Base-by-base conservation (phyloP, 805 yeast species). In the Dipodascopsis uninucleata region DNA sequence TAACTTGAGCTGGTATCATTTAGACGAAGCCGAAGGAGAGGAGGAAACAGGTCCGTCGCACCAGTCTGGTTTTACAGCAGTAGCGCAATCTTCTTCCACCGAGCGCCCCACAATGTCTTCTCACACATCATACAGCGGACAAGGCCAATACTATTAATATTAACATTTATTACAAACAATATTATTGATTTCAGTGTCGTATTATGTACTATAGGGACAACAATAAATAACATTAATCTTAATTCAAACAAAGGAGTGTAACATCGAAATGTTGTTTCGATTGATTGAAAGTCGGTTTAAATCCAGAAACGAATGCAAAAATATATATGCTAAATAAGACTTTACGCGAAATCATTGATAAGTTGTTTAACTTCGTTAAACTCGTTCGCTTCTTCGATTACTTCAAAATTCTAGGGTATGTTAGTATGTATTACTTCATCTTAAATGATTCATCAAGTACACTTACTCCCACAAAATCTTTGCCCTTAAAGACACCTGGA, bases 401-500 rank as follows among this genome's bases (percentile, higher is more conserved):
- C 94, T 59, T 81, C 78, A 82, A 85, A 85, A 61, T 86, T 50
- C 55, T 50, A 28, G 4, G 5, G 18, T 9, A 18, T 10, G 7
- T 31, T 10, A 21, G 20, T 18, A 14, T 7, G 12, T 28, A 17
- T n/a, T 24, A 12, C 8, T n/a, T 22, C 26, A 22, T 12, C 22
- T 4, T n/a, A 5, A 39, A 44, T 2, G 26, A 17, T 22, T n/a
- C 16, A 28, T 33, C 23, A 26, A 14, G 5, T 21, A 21, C 7
- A 38, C 52, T 47, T 31, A 48, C 83, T 1, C 96, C 96, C 52
- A 88, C 80, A 47, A 79, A 89, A 57, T 85, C 93, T 22, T 79
- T 79, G 6, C 85, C 86, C 63, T 95, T 76, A 14, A 88, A 88
- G 14, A 88, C 75, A 26, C 89, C 96, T 2, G 97, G 97, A 46